Evolutionary conservation across 495 filamentous ascomycete species (phyloP), one percentile per base, ranked within the genome.

Genomic region (Hypoxylon lienhwacheense): DNA sequence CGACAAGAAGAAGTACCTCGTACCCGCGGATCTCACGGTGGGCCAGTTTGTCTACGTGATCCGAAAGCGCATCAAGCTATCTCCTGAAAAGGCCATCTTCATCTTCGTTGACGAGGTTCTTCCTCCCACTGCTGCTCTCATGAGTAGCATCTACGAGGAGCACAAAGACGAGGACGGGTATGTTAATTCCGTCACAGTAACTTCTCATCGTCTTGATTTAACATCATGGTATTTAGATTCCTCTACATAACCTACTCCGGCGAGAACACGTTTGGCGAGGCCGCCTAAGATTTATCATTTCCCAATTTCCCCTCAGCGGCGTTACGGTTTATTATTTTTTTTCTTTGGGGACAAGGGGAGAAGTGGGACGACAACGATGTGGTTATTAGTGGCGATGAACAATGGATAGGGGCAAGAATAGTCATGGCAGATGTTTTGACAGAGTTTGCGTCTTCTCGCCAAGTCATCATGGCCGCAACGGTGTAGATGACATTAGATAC

Each of bases 41-140:
- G 93, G 93, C 63, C 93, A 99, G 85, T 99, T 99, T 71, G 93
- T 99, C 77, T 99, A 99, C 72, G 93, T 99, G 39, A 99, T 99
- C 75, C 90, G 93, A 71, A 99, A 99, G 81, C 87, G 93, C 62
- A 99, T 99, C 79, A 99, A 99, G 89, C 81, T 99, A 44, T 96
- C 91, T 7, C 93, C 93, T 5, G 93, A 99, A 80, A 99, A 99
- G 81, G 93, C 93, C 61, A 99, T 99, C 80, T 99, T 99, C 82
- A 99, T 99, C 82, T 99, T 97, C 77, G 93, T 99, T 59, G 93
- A 97, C 68, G 93, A 97, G 80, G 92, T 97, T 26, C 83, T 99
- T 20, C 93, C 93, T 26, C 93, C 93, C 0, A 97, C 93, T 2
- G 93, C 93, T 35, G 93, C 93, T 36, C 84, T 99, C 34, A 99